Evolutionary conservation across 2,329 filamentous ascomycete species (phyloP), one percentile per base, ranked within the genome.

Genomic region (Botrytis aclada): DNA sequence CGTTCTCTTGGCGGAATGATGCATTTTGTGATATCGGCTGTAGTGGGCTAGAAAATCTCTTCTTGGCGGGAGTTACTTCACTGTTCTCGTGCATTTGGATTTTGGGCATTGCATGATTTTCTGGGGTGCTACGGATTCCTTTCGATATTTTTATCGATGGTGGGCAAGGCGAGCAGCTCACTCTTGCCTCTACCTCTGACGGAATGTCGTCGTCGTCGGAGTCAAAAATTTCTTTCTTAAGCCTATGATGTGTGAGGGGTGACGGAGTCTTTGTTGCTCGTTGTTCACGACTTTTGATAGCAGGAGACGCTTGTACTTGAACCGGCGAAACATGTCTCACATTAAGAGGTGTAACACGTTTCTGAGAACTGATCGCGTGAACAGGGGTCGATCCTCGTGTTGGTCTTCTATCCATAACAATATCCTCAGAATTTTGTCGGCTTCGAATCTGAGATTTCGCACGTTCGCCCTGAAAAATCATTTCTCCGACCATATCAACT

Each of bases 151-250:
- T 76, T 63, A 76, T 78, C n/a, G 74, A 54, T 32, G 70, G 25
- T 7, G 66, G n/a, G 9, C 51, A 67, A 51, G 76, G 75, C 29
- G 76, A 77, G 56, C 58, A 76, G 37, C 61, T 76, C 4, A 72
- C 71, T 45, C 41, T 71, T 41, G 66, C 72, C 29, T 78, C 76
- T 10, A 74, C 67, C 34, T 77, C 74, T 7, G 75, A 77, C 8
- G 77, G 37, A 7, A 73, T 61, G 9, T 79, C 77, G 18, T 81
- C 80, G 43, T 80, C 80, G 43, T 81, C 80, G 14, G 80, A 81
- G 74, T 81, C 80, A 69, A 77, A 72, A 56, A 81, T 77, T 25
- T 75, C 66, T 41, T 70, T 45, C 29, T 56, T 69, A 18, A 47
- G 72, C 51, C 74, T 76, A 20, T 66, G 71, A 32, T 25, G 60